phyloP scores from a whole-genome alignment of 2,329 filamentous ascomycete species.

The Ophiostoma sp. region DNA sequence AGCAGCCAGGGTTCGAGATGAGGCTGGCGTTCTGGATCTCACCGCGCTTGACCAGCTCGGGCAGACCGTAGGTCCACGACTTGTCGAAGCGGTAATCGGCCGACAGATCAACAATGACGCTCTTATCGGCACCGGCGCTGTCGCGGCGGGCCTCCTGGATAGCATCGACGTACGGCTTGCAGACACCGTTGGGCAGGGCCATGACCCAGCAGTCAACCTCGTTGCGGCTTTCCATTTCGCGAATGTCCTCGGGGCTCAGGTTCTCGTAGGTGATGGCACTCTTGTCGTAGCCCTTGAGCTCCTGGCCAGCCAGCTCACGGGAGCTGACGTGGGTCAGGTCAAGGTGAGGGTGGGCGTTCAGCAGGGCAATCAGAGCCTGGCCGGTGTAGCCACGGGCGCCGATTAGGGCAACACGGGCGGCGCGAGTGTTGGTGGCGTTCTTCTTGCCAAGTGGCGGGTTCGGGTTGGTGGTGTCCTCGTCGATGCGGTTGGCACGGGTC shows the following conservation, averaged over 20 bases:
- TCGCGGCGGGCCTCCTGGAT: slow-evolving; percentile 67
- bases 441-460: slow-evolving; percentile 88
- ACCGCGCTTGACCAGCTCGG: slow-evolving; percentile 76
- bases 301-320: slow-evolving; percentile 83
- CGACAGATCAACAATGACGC: slow-evolving; percentile 89
- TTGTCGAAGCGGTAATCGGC: slow-evolving; percentile 91
- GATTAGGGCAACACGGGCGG: slow-evolving; percentile 81
- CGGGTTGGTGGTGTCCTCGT: slow-evolving; percentile 72
- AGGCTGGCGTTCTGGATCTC: slow-evolving; percentile 75
- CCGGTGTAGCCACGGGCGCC: slow-evolving; percentile 93
- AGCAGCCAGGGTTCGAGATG: slow-evolving; percentile 93
- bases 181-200: slow-evolving; percentile 93
- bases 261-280: slow-evolving; percentile 91
- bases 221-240: slow-evolving; percentile 77
- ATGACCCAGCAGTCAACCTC: slow-evolving; percentile 96
- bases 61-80: slow-evolving; percentile 85
- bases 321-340: slow-evolving; percentile 91
- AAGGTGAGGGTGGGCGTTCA: slow-evolving; percentile 86
- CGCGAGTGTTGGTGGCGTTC: slow-evolving; percentile 78
- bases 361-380: slow-evolving; percentile 80
- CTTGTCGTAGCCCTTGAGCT: slow-evolving; percentile 87
- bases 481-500: slow-evolving; percentile 49
- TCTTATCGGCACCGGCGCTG: slow-evolving; percentile 48
- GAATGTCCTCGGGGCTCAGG: slow-evolving; percentile 80
- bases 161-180: slow-evolving; percentile 90